Evolutionary conservation across 805 yeast species (phyloP), one percentile per base, ranked within the genome.

Genomic region (Clavispora carvajalis): DNA sequence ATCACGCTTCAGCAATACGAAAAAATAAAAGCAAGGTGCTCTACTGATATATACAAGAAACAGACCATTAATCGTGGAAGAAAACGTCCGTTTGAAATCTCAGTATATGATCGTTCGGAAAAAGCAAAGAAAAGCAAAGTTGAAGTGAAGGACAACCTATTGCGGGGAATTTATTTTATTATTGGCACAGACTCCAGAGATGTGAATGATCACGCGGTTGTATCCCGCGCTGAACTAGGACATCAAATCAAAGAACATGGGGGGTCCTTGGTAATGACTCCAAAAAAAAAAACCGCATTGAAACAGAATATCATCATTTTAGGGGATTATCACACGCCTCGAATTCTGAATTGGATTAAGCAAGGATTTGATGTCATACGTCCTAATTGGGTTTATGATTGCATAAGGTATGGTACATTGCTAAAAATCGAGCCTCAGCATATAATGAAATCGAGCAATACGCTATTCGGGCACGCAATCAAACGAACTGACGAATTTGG

Each of bases 351-450:
- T 4, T 63, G 60, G 47, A 40, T 54, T 9, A 38, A 49, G 2
- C 53, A 56, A 13, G 84, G 84, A 0, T 76, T 71, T 49, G 85
- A 82, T 51, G 66, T 91, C 0, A 54, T 88, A 7, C 70, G 61
- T 38, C 88, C 95, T 1, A 57, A 62, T 22, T 91, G 96, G 95
- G 56, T 87, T 5, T 65, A 78, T 34, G 90, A 85, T 48, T 79
- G 93, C 49, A 62, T 85, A 2, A 52, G 57, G 13, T 55, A 64
- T 11, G 51, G 57, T 1, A 38, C 50, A 2, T 34, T 79, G 2
- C 58, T 86, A 0, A 71, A 70, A 2, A 48, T 84, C 6, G 95
- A 85, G 48, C 84, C 86, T 0, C 53, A 58, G 19, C 19, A 28
- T 28, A 28, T 28, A 9, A 19, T 15, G 19, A 19, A 28, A 12